phyloP scores from a whole-genome alignment of 257 asterid species.

The Avicennia marina region DNA sequence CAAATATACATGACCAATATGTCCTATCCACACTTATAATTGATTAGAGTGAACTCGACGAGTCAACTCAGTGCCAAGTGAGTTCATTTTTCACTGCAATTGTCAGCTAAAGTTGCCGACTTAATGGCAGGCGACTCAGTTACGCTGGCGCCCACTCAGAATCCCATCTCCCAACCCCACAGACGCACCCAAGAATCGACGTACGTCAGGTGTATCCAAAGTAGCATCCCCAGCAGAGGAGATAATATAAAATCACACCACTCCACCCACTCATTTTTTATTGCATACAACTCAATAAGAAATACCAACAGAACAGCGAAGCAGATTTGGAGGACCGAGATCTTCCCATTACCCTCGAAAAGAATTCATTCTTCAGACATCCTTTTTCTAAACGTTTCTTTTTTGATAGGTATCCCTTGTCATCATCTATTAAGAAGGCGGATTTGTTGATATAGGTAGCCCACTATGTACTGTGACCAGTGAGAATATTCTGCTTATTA shows the following conservation, averaged over 20 bases:
- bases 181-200: constrained; percentile 10
- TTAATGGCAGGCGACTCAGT: constrained; percentile 10
- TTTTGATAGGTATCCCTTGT: not conserved
- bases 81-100: too few relatives aligned
- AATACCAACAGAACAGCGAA: constrained; percentile 15
- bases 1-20: too few relatives aligned
- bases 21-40: too few relatives aligned
- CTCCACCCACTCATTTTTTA: constrained; percentile 29
- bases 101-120: too few relatives aligned
- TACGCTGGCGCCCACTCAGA: constrained; percentile 6
- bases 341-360: constrained; percentile 9
- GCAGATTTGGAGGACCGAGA: constrained; percentile 17
- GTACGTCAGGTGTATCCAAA: not conserved
- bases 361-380: not conserved
- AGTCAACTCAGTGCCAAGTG: constrained; percentile 10
- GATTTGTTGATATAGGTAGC: constrained; percentile 20
- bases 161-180: constrained; percentile 22
- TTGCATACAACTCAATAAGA: constrained; percentile 1
- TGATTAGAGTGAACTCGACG: too few relatives aligned
- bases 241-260: constrained; percentile 16
- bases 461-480: constrained; percentile 18
- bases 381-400: not conserved
- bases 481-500: constrained; percentile 16
- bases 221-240: not conserved
- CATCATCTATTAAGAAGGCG: constrained; percentile 14